Evolutionary conservation across 1,284 basidiomycete species (phyloP).

Genomic region (Cryptococcus hybrid): DNA sequence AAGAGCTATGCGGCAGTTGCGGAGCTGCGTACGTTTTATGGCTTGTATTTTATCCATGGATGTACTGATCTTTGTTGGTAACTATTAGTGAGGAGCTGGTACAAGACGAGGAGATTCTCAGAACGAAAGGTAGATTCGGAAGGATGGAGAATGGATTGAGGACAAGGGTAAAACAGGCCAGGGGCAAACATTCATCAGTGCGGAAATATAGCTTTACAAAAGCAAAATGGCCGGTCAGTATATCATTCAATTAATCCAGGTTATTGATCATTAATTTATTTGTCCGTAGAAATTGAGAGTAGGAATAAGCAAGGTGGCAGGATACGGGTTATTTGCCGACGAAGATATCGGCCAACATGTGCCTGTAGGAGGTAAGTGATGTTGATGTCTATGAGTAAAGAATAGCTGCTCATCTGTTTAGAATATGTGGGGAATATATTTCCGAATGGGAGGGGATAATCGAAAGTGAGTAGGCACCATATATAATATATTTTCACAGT

Average conservation of each 20-base stretch:
- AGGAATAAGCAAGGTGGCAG: conserved; percentile 15
- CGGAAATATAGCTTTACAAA: conserved; percentile 14
- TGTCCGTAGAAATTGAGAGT: conserved; percentile 12
- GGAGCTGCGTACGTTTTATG: conserved; percentile 10
- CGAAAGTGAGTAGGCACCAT: conserved; percentile 15
- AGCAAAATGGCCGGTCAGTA: conserved; percentile 8
- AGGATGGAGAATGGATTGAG: background rate
- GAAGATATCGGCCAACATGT: conserved; percentile 10
- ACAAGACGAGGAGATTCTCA: background rate
- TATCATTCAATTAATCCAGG: background rate
- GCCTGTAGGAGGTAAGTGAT: conserved; percentile 13
- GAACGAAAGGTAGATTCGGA: background rate
- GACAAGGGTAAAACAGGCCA: background rate
- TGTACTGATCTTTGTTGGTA: background rate
- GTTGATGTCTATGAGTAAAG: background rate
- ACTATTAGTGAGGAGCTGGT: conserved; percentile 2
- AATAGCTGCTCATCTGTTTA: background rate
- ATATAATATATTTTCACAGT: background rate
- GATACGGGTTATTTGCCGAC: conserved; percentile 23
- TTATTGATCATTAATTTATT: background rate
- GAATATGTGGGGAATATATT: conserved; percentile 21
- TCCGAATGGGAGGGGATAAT: conserved; percentile 3
- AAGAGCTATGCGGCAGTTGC: conserved; percentile 14
- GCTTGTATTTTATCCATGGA: background rate
- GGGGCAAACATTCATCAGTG: background rate